Evolutionary conservation across 2,329 filamentous ascomycete genomes (phyloP).

Genomic region (Aspergillus hiratsukae): DNA sequence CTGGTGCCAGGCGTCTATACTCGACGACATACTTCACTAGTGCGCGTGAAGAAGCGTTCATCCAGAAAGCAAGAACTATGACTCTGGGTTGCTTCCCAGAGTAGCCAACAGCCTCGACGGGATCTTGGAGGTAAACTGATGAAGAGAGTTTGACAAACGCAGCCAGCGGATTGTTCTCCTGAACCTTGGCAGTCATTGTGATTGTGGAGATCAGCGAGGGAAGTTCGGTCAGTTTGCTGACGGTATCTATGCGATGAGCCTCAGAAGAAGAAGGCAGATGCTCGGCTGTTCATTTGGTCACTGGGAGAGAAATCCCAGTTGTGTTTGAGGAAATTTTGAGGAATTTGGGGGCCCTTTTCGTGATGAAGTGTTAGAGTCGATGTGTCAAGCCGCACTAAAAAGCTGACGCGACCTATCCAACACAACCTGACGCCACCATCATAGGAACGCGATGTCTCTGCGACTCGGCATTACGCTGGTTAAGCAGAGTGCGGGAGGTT

Average conservation of each 20-base stretch:
- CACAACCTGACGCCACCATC: background rate
- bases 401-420: background rate
- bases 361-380: background rate
- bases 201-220: background rate
- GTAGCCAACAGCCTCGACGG: constrained; percentile 12
- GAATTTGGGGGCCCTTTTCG: background rate
- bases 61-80: constrained; percentile 48
- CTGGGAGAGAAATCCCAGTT: background rate
- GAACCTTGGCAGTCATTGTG: constrained; percentile 5
- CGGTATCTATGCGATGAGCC: background rate
- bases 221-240: background rate
- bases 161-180: constrained; percentile 14
- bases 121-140: constrained; percentile 38
- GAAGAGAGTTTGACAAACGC: constrained; percentile 35
- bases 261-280: background rate
- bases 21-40: constrained; percentile 46
- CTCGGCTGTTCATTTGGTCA: background rate
- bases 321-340: background rate
- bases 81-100: constrained; percentile 19
- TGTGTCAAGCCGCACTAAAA: background rate
- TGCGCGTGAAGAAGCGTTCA: constrained; percentile 42
- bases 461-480: background rate
- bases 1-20: constrained; percentile 42
- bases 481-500: background rate
- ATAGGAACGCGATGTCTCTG: background rate